phyloP scores from a whole-genome alignment of 306 rosid species.

The Phaseolus lunatus region DNA sequence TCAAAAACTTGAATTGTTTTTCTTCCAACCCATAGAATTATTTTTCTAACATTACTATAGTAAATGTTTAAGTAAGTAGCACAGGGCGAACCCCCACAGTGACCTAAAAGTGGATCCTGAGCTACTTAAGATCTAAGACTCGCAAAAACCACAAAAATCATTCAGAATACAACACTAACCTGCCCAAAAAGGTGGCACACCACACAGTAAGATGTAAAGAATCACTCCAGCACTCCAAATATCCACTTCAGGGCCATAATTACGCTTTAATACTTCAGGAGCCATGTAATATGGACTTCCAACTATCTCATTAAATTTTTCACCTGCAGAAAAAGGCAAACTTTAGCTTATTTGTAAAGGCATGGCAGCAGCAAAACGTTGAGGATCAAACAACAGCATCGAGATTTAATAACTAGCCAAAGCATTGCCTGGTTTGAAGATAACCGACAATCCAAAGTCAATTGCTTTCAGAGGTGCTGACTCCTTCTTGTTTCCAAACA shows the following conservation, averaged over 20 bases:
- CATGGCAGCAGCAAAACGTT: slow-evolving; percentile 37
- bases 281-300: slow-evolving; percentile 99
- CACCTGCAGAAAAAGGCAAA: slow-evolving; percentile 59
- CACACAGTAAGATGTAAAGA: slow-evolving; percentile 90
- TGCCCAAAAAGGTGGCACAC: slow-evolving; percentile 99
- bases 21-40: slow-evolving; percentile 14
- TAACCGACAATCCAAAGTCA: slow-evolving; percentile 89
- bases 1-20: neutral
- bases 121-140: slow-evolving; percentile 28
- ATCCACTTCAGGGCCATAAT: slow-evolving; percentile 88
- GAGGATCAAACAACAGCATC: slow-evolving; percentile 1
- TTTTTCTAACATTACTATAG: neutral
- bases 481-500: slow-evolving; percentile 86
- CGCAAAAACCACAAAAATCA: slow-evolving; percentile 11
- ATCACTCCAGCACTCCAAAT: slow-evolving; percentile 99
- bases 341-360: slow-evolving; percentile 35
- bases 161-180: slow-evolving; percentile 63
- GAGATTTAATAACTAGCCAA: slow-evolving; percentile 30
- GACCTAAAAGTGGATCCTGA: neutral
- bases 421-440: slow-evolving; percentile 81
- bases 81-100: neutral
- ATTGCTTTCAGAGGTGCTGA: slow-evolving; percentile 80
- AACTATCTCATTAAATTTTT: slow-evolving; percentile 80
- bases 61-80: slow-evolving; percentile 1
- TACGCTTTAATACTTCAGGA: slow-evolving; percentile 87